Conservation (phyloP, 1,284 basidiomycete genomes). For the Amylostereum areolatum region DNA sequence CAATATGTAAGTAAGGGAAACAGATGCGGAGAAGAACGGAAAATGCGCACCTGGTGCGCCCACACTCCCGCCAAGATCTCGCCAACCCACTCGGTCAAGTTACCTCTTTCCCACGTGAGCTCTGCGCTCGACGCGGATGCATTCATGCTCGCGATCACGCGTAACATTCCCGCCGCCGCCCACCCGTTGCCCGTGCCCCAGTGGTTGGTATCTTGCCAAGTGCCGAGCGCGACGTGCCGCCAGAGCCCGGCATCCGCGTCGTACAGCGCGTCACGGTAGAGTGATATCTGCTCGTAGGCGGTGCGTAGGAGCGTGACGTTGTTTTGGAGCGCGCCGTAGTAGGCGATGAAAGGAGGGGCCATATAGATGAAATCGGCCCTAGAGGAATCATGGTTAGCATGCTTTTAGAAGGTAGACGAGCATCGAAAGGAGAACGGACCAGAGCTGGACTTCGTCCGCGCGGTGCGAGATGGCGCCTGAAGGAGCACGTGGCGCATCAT, state of each 20-base stretch:
- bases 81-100: slow-evolving; percentile 30
- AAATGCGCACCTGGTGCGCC: slow-evolving; percentile 15
- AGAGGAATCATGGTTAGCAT: background rate
- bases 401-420: background rate
- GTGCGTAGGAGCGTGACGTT: slow-evolving; percentile 20
- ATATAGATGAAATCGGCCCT: slow-evolving; percentile 31
- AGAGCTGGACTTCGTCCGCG: slow-evolving; percentile 17
- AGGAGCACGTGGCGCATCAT: slow-evolving; percentile 11
- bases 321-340: slow-evolving; percentile 23
- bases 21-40: background rate
- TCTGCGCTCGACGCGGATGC: slow-evolving; percentile 15
- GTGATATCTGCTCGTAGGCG: slow-evolving; percentile 24
- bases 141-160: slow-evolving; percentile 31
- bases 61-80: slow-evolving; percentile 33
- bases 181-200: slow-evolving; percentile 35
- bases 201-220: slow-evolving; percentile 22
- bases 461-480: slow-evolving; percentile 20
- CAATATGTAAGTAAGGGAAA: background rate
- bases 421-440: slow-evolving; percentile 11
- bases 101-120: slow-evolving; percentile 23
- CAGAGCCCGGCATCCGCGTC: slow-evolving; percentile 17
- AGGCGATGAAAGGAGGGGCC: slow-evolving; percentile 33
- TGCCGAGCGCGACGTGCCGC: slow-evolving; percentile 24
- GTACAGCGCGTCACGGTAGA: slow-evolving; percentile 15
- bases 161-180: slow-evolving; percentile 34